Evolutionary conservation across 1,139 yeast genomes (phyloP).

Genomic region (Casaregolazyma suthepensis): DNA sequence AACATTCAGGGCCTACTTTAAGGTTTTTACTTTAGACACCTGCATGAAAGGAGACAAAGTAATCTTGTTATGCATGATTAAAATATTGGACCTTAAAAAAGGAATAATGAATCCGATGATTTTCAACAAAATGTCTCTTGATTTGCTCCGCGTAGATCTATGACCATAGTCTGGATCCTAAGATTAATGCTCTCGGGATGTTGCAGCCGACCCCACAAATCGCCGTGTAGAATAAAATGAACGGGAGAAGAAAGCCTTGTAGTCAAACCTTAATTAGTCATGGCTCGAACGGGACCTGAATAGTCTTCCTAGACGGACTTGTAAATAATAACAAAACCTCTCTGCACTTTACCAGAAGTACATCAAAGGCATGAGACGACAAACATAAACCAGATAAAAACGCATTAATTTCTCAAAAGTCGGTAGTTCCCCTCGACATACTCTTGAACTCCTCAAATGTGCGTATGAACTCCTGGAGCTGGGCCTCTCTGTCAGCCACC

Average conservation of each 20-base stretch:
- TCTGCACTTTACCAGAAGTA: neutral
- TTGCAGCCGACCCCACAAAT: neutral
- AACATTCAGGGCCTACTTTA: neutral
- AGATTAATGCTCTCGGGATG: neutral
- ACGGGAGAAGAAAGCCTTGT: neutral
- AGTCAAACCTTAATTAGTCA: neutral
- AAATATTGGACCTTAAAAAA: neutral
- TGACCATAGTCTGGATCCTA: neutral
- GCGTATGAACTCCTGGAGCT: slow-evolving; percentile 3
- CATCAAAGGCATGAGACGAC: neutral
- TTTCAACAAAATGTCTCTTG: neutral
- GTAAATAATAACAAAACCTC: too few relatives aligned
- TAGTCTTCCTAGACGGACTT: neutral
- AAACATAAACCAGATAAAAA: neutral
- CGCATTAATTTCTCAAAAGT: neutral
- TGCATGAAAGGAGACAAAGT: neutral
- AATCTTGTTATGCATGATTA: neutral
- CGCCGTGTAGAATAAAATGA: neutral
- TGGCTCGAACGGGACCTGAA: neutral
- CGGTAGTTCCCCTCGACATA: neutral
- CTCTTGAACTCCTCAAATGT: slow-evolving; percentile 5
- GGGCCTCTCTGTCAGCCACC: slow-evolving; percentile 1
- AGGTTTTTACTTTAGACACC: neutral
- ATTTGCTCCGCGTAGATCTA: neutral
- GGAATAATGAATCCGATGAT: neutral